Base-by-base conservation (phyloP, 805 yeast genomes). In the Candida morakotiae region DNA sequence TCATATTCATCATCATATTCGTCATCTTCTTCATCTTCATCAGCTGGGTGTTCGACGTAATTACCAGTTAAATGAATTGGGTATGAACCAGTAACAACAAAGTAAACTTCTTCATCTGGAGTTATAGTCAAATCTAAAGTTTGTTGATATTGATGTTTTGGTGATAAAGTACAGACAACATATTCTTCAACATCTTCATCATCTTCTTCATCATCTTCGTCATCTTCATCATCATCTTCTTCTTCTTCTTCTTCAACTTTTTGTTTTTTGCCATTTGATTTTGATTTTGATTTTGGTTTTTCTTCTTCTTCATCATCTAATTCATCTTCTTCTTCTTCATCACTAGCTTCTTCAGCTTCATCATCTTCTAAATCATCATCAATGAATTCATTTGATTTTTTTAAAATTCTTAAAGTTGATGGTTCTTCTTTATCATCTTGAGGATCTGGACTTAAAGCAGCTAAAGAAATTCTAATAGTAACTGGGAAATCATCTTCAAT, bases 1-100 rank as follows among this genome's bases (percentile, higher is more conserved):
- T 69, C 75, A 18, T 38, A 25, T 31, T 71, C 76, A 37, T 68
- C 72, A 19, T 73, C 77, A 28, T 71, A 73, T 35, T 73, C 75
- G 41, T 71, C 77, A 38, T 77, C 83, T 35, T 73, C 75, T 41
- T 71, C 77, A 37, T 77, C 83, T 29, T 71, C 78, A 56, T 89
- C 96, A 55, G 80, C 87, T 62, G 98, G 97, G 66, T 89, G 96
- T 64, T 86, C 95, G 57, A 93, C 83, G 68, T 83, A 88, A 81
- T 93, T 91, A 72, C 99, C 99, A 50, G 86, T 73, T 53, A 93
- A 71, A 63, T 91, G 94, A 48, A 93, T 74, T 48, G 95, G 84
- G 72, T 88, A 91, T 19, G 97, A 87, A 58, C 98, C 98, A 44
- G 96, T 84, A 40, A 86, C 97, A 56, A 87, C 95, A 57, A 93